Evolutionary conservation across 129 eudicot species (phyloP).

Genomic region (Silybum marianum): DNA sequence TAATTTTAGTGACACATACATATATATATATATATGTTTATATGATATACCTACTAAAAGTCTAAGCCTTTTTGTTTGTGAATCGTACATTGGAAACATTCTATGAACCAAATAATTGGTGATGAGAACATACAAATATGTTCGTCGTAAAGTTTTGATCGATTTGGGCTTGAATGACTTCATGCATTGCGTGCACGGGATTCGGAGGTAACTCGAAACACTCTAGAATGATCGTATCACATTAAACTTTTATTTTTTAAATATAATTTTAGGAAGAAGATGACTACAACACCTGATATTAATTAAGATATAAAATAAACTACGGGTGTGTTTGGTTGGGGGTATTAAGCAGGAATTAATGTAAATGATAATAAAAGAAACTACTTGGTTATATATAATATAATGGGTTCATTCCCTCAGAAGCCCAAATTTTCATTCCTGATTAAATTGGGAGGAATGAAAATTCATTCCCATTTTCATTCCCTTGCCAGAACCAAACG

Average conservation of each 20-base stretch:
- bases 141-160: background rate
- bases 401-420: too few relatives aligned
- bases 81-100: background rate
- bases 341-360: too few relatives aligned
- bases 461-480: too few relatives aligned
- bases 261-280: background rate
- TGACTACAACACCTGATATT: background rate
- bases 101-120: background rate
- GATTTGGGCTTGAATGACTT: background rate
- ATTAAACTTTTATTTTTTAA: background rate
- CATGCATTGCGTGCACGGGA: background rate
- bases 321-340: too few relatives aligned
- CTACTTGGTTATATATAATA: too few relatives aligned
- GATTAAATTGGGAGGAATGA: too few relatives aligned
- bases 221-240: background rate
- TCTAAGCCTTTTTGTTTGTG: background rate
- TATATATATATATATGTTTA: background rate
- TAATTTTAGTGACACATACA: background rate
- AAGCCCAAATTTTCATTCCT: too few relatives aligned
- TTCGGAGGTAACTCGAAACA: background rate
- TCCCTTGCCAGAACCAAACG: too few relatives aligned
- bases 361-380: too few relatives aligned
- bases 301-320: background rate
- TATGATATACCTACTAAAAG: background rate
- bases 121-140: background rate